Evolutionary conservation across 2,329 filamentous ascomycete species (phyloP).

Genomic region (Aspergillus sergii): DNA sequence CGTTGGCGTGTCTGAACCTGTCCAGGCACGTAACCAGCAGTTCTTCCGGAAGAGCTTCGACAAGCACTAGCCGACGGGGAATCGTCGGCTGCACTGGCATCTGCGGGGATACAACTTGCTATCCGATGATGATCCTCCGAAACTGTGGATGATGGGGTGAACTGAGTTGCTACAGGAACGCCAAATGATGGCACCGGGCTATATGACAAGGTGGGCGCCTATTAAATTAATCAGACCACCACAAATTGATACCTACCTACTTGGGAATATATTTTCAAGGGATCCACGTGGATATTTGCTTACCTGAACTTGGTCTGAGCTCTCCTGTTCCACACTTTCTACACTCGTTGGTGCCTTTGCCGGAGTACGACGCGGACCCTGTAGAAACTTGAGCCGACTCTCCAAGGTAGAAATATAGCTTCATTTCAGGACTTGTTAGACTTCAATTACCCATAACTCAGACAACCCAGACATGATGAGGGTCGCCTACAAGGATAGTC

Average conservation of each 20-base stretch:
- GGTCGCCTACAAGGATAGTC: not conserved
- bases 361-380: constrained; percentile 16
- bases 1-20: not conserved
- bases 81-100: not conserved
- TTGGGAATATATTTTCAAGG: not conserved
- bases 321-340: not conserved
- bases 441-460: not conserved
- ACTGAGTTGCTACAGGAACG: not conserved
- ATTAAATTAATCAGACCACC: not conserved
- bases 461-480: not conserved
- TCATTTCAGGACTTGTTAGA: not conserved
- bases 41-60: constrained; percentile 1
- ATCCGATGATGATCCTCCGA: not conserved
- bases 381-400: constrained; percentile 28
- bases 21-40: not conserved
- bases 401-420: constrained; percentile 34
- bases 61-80: constrained; percentile 9
- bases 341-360: not conserved
- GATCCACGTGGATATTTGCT: not conserved
- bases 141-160: not conserved
- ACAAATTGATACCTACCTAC: not conserved
- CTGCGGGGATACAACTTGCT: not conserved
- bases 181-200: not conserved
- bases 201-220: constrained; percentile 10
- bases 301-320: constrained; percentile 17